A percentile compares a stretch with the other conserved stretches of the same genome.
phyloP scores from a whole-genome alignment of 495 filamentous ascomycete genomes.

The Xeromyces bisporus region DNA sequence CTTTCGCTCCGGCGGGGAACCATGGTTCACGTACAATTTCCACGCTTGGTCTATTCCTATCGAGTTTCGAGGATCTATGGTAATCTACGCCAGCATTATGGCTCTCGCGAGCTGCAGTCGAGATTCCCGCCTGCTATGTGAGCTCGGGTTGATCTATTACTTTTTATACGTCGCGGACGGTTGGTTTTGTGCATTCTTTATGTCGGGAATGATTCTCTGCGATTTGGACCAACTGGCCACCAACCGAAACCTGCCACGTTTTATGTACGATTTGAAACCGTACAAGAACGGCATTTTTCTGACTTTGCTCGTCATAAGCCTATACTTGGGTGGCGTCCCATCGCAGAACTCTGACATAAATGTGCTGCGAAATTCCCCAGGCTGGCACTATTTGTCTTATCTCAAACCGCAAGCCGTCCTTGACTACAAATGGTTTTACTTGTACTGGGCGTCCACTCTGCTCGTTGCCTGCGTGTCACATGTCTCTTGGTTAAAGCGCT shows the following conservation, averaged over 20 bases:
- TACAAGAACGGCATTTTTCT: conserved; percentile 29
- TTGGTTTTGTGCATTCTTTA: conserved; percentile 29
- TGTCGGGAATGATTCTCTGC: conserved; percentile 27
- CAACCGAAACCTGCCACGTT: conserved; percentile 7
- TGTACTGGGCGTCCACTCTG: conserved; percentile 24
- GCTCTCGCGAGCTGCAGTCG: conserved; percentile 20
- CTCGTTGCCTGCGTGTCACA: conserved; percentile 16
- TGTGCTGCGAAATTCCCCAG: conserved; percentile 8
- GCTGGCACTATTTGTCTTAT: conserved; percentile 11
- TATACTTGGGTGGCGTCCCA: conserved; percentile 14
- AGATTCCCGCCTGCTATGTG: conserved; percentile 22
- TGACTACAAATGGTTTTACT: conserved; percentile 14
- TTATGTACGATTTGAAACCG: conserved; percentile 17
- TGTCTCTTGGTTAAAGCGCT: conserved; percentile 14
- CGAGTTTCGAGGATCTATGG: conserved; percentile 31
- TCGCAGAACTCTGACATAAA: conserved; percentile 5
- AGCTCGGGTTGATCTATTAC: conserved; percentile 16
- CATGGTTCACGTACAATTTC: conserved; percentile 28
- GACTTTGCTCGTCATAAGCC: conserved; percentile 22
- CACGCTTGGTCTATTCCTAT: conserved; percentile 37
- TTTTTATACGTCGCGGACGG: conserved; percentile 21
- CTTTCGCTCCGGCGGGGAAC: conserved; percentile 29
- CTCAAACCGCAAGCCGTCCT: conserved; percentile 14
- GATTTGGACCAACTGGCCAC: conserved; percentile 24
- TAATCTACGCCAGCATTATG: conserved; percentile 25